These are phyloP conservation scores for Lasiodiplodia sp. DNA, from an alignment of 2,329 filamentous ascomycete genomes.

Conservation along the genomic window DNA sequence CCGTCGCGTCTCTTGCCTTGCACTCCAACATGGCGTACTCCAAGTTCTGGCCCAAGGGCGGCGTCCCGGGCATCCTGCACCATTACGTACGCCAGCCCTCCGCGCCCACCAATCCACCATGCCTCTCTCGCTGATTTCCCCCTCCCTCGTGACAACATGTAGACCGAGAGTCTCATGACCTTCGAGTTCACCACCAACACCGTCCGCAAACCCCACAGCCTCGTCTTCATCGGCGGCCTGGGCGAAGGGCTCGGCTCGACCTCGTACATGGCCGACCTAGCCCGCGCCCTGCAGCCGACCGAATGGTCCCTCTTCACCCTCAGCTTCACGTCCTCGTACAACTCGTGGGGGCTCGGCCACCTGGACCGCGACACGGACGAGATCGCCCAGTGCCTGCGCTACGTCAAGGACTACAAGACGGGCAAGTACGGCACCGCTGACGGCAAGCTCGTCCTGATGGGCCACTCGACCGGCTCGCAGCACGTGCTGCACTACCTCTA, in stretches of 20 bases:
- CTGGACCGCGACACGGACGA: conserved; percentile 49
- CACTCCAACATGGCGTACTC: conserved; percentile 28
- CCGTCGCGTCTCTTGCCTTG: conserved; percentile 26
- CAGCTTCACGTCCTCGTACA: conserved; percentile 37
- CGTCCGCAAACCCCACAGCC: conserved; percentile 36
- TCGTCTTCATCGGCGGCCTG: conserved; percentile 38
- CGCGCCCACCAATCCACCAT: neutral
- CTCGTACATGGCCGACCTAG: conserved; percentile 36
- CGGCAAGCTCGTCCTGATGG: conserved; percentile 36
- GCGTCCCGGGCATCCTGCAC: conserved; percentile 37
- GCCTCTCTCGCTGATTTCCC: conserved; percentile 34
- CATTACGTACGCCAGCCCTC: conserved; percentile 34
- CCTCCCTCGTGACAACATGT: conserved; percentile 12
- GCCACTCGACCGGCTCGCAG: conserved; percentile 37
- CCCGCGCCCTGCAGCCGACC: conserved; percentile 33
- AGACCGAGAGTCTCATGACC: conserved; percentile 50
- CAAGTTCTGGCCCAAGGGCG: conserved; percentile 41
- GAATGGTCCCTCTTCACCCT: conserved; percentile 36
- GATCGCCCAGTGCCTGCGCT: conserved; percentile 39
- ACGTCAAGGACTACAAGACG: conserved; percentile 43
- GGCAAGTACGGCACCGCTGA: conserved; percentile 29
- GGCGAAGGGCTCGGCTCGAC: conserved; percentile 38
- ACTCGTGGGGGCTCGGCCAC: conserved; percentile 47
- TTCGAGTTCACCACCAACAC: conserved; percentile 48
- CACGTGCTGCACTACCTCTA: conserved; percentile 36